Base-by-base conservation (phyloP, 768 basidiomycete species). In the Coprinopsis sp. region DNA sequence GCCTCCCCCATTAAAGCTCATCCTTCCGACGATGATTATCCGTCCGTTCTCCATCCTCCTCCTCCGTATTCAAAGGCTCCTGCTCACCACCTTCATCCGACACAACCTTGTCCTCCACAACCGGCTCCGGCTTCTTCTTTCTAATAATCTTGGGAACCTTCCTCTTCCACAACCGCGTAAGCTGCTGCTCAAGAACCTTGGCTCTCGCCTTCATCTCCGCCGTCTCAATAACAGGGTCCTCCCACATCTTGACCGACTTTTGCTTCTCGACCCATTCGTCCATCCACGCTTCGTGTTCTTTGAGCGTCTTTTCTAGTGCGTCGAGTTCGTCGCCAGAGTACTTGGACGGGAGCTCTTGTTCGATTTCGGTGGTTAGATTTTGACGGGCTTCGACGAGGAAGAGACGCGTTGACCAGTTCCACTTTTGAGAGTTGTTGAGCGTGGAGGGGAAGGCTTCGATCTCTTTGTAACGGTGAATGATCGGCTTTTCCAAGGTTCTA, bases 241-340 rank as follows among this genome's bases (percentile, higher is more conserved):
- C 81, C 56, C 87, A 78, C 60, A 73, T 65, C 64, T 83, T 76
- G 39, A 85, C 76, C 45, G 58, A 64, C 68, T 85, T 87, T 69
- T 96, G 94, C 66, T 80, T 82, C 69, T 87, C 84, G 12, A 93
- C 84, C 65, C 79, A 78, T 46, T 79, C 82, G 53, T 81, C 72
- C 51, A 97, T 69, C 96, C 96, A 99, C 22, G 67, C 53, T 64
- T 91, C 89, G 56, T 91, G 84, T 41, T 88, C 87, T 58, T 77
- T 78, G 47, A 96, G 68, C 47, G 81, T 73, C 59, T 73, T 79
- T 64, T 93, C 86, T 14, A 98, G 81, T 2, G 61, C 71, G 46
- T 86, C 84, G 13, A 98, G 74, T 62, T 99, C 96, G n/a, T 83
- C 87, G 13, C 71, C 61, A 1, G 92, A 93, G 81, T 87, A 96